Base-by-base conservation (phyloP, 164 flowering plant species). In the Vitis rotundifolia region DNA sequence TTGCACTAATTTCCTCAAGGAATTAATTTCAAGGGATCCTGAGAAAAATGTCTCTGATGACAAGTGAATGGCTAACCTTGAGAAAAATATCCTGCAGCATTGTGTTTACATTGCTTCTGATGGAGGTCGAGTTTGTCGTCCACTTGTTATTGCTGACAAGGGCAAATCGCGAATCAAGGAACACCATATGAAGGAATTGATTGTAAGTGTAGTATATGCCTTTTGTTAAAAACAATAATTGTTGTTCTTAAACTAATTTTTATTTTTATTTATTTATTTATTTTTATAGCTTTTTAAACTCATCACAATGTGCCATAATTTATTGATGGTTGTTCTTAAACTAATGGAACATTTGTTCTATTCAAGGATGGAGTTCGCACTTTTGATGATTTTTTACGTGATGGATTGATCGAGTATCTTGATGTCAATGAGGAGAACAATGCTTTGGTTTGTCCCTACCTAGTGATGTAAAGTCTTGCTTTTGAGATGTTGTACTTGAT, bases 361-460 rank as follows among this genome's bases (percentile, higher is more conserved):
- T 63, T 75, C 11, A 66, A 94, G 98, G 98, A 87, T 83, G 99
- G 99, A 72, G 81, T 85, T 13, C 95, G 93, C 58, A 86, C 80
- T 3, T 96, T 96, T 74, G 84, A 89, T 76, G 93, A 89, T 71
- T 96, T 96, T 70, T 68, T 96, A 70, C 87, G 81, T 2, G 97
- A 91, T 11, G 99, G 99, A 61, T 73, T 96, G 84, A 79, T 96
- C 18, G 99, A 96, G 72, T 96, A 93, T 80, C 95, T 96, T 73
- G 99, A 96, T 81, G 99, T 96, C 49, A 96, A 96, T 75, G 99
- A 96, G 83, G 95, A 96, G 81, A 96, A 96, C 76, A 96, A 96
- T 84, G 88, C 97, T 63, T 66, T 91, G 99, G 98, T 93, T 68
- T 76, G 93, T 79, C 70, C 9, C 59, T 31, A 48, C 13, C 64